Base-by-base conservation (phyloP, 257 asterid species). In the Leonotis leonurus region DNA sequence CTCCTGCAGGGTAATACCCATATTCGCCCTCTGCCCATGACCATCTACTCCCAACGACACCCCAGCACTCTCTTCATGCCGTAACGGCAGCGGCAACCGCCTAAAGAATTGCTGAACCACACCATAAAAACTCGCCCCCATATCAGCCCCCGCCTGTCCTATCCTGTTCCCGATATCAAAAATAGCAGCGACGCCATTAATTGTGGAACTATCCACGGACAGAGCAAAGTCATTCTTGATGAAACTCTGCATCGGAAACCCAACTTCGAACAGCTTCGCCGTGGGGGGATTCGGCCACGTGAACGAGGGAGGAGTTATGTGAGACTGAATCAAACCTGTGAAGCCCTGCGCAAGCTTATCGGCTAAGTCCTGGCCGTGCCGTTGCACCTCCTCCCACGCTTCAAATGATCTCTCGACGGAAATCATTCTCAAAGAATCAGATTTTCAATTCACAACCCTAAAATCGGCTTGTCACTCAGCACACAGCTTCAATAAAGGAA, bases 311-410 rank as follows among this genome's bases (percentile, higher is more conserved):
- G 98, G 89, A 40, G 81, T 68, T 10, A 92, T 83, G 66, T 91
- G 95, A 26, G 95, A 78, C 27, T 88, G 97, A 69, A 92, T 89
- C 62, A 89, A 71, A 21, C 95, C 96, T 10, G 94, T 78, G 58
- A 92, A 85, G 9, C 97, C 95, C 73, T 92, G 95, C 7, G 99
- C 77, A 9, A 92, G 79, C 78, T 65, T 85, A 68, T 88, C 99
- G 3, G 97, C 99, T 32, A 89, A 77, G 61, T 92, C 97, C 69
- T 68, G 88, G 20, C 99, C 96, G 40, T 92, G 99, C 60, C 97
- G 82, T 80, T 92, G 99, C 69, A 89, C 96, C 83, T 92, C 99
- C 72, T 92, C 99, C 99, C 99, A 92, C 11, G 96, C 99, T 54
- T 92, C 99, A 62, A 89, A 85, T 3, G 97, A 82, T 75, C 99